These are phyloP conservation scores for Oxyria digyna DNA, from an alignment of 148 eudicot species.

Conservation along the genomic window DNA sequence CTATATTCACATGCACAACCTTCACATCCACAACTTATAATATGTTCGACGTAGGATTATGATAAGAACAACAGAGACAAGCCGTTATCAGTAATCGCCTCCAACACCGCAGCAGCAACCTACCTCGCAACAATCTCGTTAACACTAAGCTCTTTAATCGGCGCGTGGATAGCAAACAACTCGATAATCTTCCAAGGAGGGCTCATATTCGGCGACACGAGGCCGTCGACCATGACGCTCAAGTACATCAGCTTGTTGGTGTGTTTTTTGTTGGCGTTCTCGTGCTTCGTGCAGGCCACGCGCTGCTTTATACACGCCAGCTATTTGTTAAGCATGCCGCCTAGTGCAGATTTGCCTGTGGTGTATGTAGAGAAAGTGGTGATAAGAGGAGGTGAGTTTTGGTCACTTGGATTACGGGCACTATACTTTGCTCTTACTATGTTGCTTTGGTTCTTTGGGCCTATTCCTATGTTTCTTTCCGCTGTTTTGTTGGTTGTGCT, in stretches of 20 bases:
- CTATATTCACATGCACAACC: no score
- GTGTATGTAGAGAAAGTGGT: slow-evolving; percentile 38
- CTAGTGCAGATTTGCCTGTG: slow-evolving; percentile 18
- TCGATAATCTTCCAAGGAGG: slow-evolving; percentile 36
- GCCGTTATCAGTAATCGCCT: slow-evolving; percentile 31
- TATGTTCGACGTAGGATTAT: neutral
- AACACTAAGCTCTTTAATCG: slow-evolving; percentile 46
- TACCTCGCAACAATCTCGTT: slow-evolving; percentile 36
- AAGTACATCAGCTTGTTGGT: slow-evolving; percentile 52
- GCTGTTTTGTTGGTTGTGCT: slow-evolving; percentile 36
- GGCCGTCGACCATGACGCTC: slow-evolving; percentile 47
- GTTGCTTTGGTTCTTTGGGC: slow-evolving; percentile 77
- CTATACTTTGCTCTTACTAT: slow-evolving; percentile 53
- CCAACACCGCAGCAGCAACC: slow-evolving; percentile 36
- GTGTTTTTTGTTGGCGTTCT: slow-evolving; percentile 57
- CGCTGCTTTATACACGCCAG: slow-evolving; percentile 58
- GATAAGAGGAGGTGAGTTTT: slow-evolving; percentile 60
- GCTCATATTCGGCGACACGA: slow-evolving; percentile 54
- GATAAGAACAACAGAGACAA: slow-evolving; percentile 9
- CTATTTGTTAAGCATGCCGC: slow-evolving; percentile 48
- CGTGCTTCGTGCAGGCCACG: slow-evolving; percentile 63
- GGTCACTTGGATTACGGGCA: slow-evolving; percentile 65
- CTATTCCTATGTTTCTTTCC: slow-evolving; percentile 65
- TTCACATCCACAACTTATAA: no score
- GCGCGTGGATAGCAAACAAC: slow-evolving; percentile 55